Percentiles rank a stretch among this genome's conserved stretches.
Evolutionary conservation across 306 rosid species (phyloP).

Genomic region (Cucumis sativus): DNA sequence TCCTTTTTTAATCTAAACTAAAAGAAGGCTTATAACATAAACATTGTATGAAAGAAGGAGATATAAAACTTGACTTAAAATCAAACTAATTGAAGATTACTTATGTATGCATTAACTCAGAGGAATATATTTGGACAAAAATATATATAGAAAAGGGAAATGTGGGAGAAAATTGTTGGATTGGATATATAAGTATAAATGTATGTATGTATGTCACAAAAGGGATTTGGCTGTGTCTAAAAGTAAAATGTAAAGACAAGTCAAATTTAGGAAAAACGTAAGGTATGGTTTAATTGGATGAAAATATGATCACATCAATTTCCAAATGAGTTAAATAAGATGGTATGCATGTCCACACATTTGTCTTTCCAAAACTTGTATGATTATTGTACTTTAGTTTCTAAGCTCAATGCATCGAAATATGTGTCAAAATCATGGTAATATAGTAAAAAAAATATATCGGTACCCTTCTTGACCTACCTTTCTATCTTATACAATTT

Average conservation of each 20-base stretch:
- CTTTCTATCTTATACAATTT: neutral
- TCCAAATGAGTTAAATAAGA: neutral
- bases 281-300: neutral
- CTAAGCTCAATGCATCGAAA: neutral
- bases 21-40: neutral
- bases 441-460: neutral
- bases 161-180: neutral
- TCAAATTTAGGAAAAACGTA: constrained; percentile 1
- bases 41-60: neutral
- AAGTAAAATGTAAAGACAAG: constrained; percentile 1
- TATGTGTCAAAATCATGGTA: neutral
- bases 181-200: neutral
- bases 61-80: neutral
- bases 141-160: neutral
- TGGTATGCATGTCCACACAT: neutral
- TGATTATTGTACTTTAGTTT: neutral
- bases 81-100: neutral
- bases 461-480: neutral
- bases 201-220: neutral
- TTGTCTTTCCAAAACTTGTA: neutral
- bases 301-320: neutral
- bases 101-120: neutral
- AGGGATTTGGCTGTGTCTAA: neutral
- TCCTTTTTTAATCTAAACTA: neutral
- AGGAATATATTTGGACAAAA: neutral